Evolutionary conservation across 2,329 filamentous ascomycete species (phyloP).

Genomic region (Mariannaea sp.): DNA sequence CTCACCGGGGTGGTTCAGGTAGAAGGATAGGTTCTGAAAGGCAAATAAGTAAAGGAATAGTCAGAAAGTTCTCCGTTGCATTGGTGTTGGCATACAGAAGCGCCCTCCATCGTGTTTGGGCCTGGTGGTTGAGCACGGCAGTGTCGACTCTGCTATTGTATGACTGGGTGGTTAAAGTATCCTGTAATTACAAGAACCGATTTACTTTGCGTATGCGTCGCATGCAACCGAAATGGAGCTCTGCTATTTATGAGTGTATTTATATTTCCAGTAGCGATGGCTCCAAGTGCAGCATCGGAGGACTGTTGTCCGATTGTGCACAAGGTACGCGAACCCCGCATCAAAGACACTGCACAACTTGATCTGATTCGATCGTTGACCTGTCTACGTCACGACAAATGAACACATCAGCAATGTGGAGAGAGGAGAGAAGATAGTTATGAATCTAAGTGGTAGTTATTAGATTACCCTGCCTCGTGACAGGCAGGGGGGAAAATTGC

Average conservation of each 20-base stretch:
- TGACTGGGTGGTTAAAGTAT: too few relatives aligned
- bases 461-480: too few relatives aligned
- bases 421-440: too few relatives aligned
- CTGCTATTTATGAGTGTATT: not conserved
- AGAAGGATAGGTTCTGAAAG: constrained; percentile 4
- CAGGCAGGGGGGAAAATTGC: too few relatives aligned
- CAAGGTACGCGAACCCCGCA: not conserved
- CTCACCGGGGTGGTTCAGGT: not conserved
- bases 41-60: not conserved
- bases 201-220: too few relatives aligned
- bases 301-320: not conserved
- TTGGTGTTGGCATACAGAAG: not conserved
- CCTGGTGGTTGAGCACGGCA: too few relatives aligned
- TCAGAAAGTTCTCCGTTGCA: not conserved
- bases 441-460: too few relatives aligned
- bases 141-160: too few relatives aligned
- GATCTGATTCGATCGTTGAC: too few relatives aligned
- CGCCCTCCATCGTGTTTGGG: not conserved
- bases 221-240: not conserved
- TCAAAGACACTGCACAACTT: not conserved
- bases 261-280: not conserved
- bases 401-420: too few relatives aligned
- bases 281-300: not conserved
- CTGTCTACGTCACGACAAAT: too few relatives aligned
- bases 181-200: too few relatives aligned